Evolutionary conservation across 2,329 filamentous ascomycete species (phyloP).

Genomic region (Pestalotiopsis sp.): DNA sequence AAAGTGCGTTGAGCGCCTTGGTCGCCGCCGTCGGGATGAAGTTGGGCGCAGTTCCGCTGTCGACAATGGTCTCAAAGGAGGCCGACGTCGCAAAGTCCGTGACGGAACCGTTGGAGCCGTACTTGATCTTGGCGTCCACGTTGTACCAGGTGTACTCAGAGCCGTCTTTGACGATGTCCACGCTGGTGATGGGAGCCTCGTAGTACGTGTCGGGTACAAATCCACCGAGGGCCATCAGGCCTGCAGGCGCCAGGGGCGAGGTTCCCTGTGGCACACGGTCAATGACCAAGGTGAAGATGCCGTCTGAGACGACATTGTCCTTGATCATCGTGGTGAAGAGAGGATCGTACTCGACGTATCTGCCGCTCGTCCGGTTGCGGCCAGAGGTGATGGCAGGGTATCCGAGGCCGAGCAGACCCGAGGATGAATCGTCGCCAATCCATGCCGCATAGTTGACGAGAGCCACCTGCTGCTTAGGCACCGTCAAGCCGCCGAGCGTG

Average conservation of each 20-base stretch:
- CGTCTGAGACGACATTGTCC: neutral
- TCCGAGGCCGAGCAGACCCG: constrained; percentile 11
- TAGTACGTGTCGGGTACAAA: constrained; percentile 12
- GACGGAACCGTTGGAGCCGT: constrained; percentile 1
- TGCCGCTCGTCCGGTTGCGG: constrained; percentile 10
- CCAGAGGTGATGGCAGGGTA: constrained; percentile 14
- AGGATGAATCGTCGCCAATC: constrained; percentile 5
- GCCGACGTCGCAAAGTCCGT: neutral
- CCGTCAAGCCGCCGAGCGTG: constrained; percentile 8
- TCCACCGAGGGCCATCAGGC: constrained; percentile 10
- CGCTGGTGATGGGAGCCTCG: constrained; percentile 12
- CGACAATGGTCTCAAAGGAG: constrained; percentile 10
- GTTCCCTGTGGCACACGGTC: constrained; percentile 17
- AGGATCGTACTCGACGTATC: constrained; percentile 6
- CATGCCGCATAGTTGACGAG: constrained; percentile 13
- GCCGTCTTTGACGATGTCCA: neutral
- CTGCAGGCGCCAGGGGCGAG: constrained; percentile 2
- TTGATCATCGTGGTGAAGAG: constrained; percentile 10
- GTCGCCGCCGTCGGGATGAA: constrained; percentile 10
- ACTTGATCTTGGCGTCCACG: constrained; percentile 1
- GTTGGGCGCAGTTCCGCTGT: constrained; percentile 12
- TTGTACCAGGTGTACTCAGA: constrained; percentile 7
- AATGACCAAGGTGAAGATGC: constrained; percentile 17
- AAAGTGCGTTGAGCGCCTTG: constrained; percentile 7
- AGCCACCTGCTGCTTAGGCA: constrained; percentile 8